Evolutionary conservation across 257 asterid genomes (phyloP), one percentile per base, ranked within the genome.

Genomic region (Gentiana dahurica): DNA sequence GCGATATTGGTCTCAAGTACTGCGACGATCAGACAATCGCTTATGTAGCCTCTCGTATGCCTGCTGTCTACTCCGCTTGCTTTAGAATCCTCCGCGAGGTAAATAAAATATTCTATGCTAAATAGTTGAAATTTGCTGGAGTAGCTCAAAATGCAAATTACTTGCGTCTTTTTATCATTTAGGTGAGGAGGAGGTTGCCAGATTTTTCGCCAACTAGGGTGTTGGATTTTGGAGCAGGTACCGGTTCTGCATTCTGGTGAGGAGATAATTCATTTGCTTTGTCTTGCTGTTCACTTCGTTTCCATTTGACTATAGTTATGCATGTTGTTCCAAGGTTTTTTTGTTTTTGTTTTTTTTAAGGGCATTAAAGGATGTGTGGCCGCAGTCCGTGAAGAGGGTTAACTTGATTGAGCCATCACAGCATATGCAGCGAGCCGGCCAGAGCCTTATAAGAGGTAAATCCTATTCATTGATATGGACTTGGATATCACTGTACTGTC

Each of bases 391-490:
- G 78, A 64, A 88, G 72, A 73, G 57, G 55, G 65, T 87, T 62
- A 87, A 91, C 74, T 78, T 91, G 81, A 90, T 91, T 50, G 98
- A 91, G 81, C 96, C 98, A 64, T 91, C 98, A 49, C 98, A 87
- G 77, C 75, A 94, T 39, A 91, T 91, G 98, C 98, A 85, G 76
- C 81, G 96, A 53, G 95, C 96, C 1, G 98, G 96, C 41, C 89
- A 75, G 65, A 71, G 79, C 69, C 89, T 91, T 60, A 66, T 78
- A 59, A 80, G 74, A 83, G 98, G 98, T 84, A 65, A 36, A 37
- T 12, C 32, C 35, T 33, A 24, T 56, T 61, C 39, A 52, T 61
- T 47, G 53, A 15, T 8, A 3, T 8, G 46, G 45, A 57, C 48
- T 4, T 52, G 44, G 8, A 24, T 37, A 37, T 36, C 44, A 37